Conservation (phyloP, 2,329 filamentous ascomycete genomes). For the Leptosphaerulina australis region DNA sequence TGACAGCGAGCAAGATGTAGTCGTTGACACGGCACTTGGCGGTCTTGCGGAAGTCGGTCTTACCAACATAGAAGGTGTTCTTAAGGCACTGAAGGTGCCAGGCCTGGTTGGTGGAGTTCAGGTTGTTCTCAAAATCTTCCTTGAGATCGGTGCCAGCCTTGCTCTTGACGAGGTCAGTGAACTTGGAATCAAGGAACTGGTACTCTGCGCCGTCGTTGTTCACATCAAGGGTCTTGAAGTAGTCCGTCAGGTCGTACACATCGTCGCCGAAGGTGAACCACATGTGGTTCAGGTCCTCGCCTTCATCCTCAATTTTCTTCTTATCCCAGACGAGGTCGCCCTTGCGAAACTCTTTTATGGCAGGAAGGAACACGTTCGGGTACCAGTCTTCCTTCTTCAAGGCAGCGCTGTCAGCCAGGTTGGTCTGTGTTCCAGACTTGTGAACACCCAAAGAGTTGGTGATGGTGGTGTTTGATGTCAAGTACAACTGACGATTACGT, state of each 20-base stretch:
- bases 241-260: conserved; percentile 90
- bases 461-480: conserved; percentile 70
- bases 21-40: conserved; percentile 85
- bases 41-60: conserved; percentile 79
- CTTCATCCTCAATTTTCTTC: conserved; percentile 66
- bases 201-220: conserved; percentile 64
- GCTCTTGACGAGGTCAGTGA: conserved; percentile 71
- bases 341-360: conserved; percentile 84
- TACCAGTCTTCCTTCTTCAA: conserved; percentile 79
- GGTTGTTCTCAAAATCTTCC: conserved; percentile 62
- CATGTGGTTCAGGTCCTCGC: conserved; percentile 68
- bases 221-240: conserved; percentile 77
- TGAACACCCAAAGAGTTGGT: conserved; percentile 66
- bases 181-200: conserved; percentile 71
- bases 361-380: conserved; percentile 70
- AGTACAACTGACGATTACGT: conserved; percentile 56
- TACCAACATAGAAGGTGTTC: conserved; percentile 81
- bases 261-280: conserved; percentile 80
- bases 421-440: conserved; percentile 67
- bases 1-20: conserved; percentile 85
- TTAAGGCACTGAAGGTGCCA: conserved; percentile 82
- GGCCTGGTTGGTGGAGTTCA: conserved; percentile 60
- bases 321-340: conserved; percentile 79
- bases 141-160: conserved; percentile 84
- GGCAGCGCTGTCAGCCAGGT: conserved; percentile 59